Evolutionary conservation across 495 filamentous ascomycete genomes (phyloP).

Genomic region (Penicillium steckii): DNA sequence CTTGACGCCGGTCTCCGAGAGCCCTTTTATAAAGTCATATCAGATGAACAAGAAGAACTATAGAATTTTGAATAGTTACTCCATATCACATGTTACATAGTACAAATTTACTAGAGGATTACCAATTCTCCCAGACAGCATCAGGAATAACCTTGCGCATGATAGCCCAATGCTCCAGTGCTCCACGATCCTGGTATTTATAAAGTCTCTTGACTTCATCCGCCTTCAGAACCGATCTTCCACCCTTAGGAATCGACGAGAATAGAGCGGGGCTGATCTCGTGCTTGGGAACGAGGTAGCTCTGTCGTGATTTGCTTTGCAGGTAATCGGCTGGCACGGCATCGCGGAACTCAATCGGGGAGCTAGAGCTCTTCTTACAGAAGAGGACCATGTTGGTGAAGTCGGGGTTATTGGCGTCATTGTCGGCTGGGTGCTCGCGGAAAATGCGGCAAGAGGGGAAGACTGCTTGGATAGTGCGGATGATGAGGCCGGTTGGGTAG

Average conservation of each 20-base stretch:
- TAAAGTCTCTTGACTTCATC: slow-evolving; percentile 56
- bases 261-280: slow-evolving; percentile 63
- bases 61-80: too few species aligned
- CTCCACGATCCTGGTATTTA: slow-evolving; percentile 69
- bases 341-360: slow-evolving; percentile 63
- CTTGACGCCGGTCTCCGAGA: too few species aligned
- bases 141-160: slow-evolving; percentile 84
- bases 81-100: too few species aligned
- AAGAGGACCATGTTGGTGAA: slow-evolving; percentile 89
- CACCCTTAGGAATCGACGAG: slow-evolving; percentile 30
- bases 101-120: too few species aligned
- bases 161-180: slow-evolving; percentile 82
- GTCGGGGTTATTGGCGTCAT: slow-evolving; percentile 48
- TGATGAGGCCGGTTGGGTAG: slow-evolving; percentile 65
- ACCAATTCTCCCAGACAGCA: slow-evolving; percentile 88
- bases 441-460: slow-evolving; percentile 83
- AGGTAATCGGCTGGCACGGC: slow-evolving; percentile 67
- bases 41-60: too few species aligned
- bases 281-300: slow-evolving; percentile 68
- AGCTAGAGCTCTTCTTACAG: slow-evolving; percentile 44
- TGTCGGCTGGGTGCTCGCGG: slow-evolving; percentile 65
- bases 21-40: too few species aligned
- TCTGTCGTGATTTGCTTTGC: slow-evolving; percentile 63
- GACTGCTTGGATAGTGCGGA: slow-evolving; percentile 67
- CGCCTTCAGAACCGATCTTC: slow-evolving; percentile 22